Base-by-base conservation (phyloP, 768 basidiomycete species). In the Boletus subparvulus region DNA sequence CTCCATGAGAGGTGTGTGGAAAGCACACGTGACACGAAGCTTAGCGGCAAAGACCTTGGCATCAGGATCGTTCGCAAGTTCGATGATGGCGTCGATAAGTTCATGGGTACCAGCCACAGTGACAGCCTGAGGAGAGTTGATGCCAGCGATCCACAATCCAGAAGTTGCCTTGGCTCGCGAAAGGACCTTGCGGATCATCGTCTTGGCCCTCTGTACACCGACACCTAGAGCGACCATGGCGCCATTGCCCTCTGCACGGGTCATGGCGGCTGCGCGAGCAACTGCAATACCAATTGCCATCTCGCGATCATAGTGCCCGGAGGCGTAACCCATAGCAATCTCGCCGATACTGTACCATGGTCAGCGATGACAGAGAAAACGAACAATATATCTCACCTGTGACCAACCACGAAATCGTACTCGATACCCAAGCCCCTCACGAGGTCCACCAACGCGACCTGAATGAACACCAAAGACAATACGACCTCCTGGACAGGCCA, bases 51-150 rank as follows among this genome's bases (percentile, higher is more conserved):
- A 71, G 10, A 70, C 63, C 30, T 62, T 64, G 42, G 65, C 62
- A 30, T 61, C 54, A 14, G 70, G 70, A 35, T 70, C 60, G 24
- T 65, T 65, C 14, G 65, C 64, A 13, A 70, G 63, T 24, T 60
- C 61, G 17, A 63, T 11, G n/a, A 75, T 48, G 6, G 64, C 66
- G n/a, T 74, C 69, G 48, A 75, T 60, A 13, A 71, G 65, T 33
- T 69, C 63, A 17, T 69, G 65, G 17, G 47, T 58, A 21, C 74
- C 74, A 5, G 73, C 71, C 17, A 74, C 60, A 4, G 73, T 72
- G 39, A 74, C 72, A n/a, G 74, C 71, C 13, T 73, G 68, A 43
- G 71, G 70, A 17, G 72, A 74, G 53, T 74, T 75, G 60, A 74
- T 69, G 46, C 73, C 71, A 30, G 70, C 72, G 12, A 74, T 68